A percentile compares a stretch with the other conserved stretches of the same genome.
Conservation (phyloP, 176 grass and related monocot genomes). For the Avena atlantica region DNA sequence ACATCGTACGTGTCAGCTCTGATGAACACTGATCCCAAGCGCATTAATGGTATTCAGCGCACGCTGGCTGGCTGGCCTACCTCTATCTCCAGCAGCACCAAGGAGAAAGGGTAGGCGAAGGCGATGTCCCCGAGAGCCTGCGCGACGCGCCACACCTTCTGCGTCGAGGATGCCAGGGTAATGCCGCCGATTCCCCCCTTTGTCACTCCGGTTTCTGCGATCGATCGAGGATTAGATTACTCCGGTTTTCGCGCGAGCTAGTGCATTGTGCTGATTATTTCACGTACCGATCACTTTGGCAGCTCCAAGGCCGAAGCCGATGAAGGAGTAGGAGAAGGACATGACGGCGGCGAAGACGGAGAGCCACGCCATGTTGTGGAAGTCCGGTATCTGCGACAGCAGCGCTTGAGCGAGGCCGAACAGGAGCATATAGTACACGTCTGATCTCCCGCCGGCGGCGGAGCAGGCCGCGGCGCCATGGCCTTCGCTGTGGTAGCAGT, state of each 20-base stretch:
- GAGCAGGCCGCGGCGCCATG: constrained; percentile 54
- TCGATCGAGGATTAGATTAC: not conserved
- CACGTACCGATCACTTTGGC: constrained; percentile 74
- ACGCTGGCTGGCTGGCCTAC: no score
- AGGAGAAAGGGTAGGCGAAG: constrained; percentile 88
- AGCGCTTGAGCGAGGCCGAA: constrained; percentile 70
- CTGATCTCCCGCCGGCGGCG: constrained; percentile 32
- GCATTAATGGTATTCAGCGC: no score
- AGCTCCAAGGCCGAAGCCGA: constrained; percentile 73
- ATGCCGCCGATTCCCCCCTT: constrained; percentile 64
- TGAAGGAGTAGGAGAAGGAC: constrained; percentile 78
- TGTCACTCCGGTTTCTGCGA: constrained; percentile 62
- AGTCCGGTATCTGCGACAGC: constrained; percentile 74
- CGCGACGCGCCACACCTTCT: constrained; percentile 80
- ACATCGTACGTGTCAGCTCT: no score
- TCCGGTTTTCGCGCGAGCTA: not conserved
- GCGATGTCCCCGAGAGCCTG: constrained; percentile 87
- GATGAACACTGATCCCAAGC: no score
- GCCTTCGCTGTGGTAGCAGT: constrained; percentile 80
- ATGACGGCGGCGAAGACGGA: constrained; percentile 73
- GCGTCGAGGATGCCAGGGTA: constrained; percentile 40
- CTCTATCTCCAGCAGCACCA: constrained; percentile 75
- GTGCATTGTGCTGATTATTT: not conserved
- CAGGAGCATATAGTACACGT: constrained; percentile 64
- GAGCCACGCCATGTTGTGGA: constrained; percentile 84